Base-by-base conservation (phyloP, 2,329 filamentous ascomycete species). In the Dactylellina cionopaga region DNA sequence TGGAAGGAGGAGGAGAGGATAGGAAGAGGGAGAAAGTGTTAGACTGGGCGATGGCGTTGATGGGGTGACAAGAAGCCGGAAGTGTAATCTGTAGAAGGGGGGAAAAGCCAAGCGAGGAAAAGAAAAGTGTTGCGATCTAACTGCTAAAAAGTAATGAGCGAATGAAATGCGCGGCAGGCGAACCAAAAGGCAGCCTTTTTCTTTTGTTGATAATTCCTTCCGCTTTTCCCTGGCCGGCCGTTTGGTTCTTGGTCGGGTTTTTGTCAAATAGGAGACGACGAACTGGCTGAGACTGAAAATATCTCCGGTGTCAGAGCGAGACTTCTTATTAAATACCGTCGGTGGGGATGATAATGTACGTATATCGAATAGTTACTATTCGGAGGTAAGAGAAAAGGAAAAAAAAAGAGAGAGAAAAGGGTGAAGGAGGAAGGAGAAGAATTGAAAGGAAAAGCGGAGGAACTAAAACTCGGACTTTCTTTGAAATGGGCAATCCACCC, bases 21-120 rank as follows among this genome's bases (percentile, higher is more conserved):
- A 75, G 65, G 52, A 37, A 55, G 68, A 56, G 52, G 60, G 62
- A 54, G 72, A 62, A 66, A 74, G 64, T 62, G 75, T 70, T 37
- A 44, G 74, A 64, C 51, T 29, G 60, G 22, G 49, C 60, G 62
- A 58, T 65, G 62, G 73, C 66, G 68, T 71, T 74, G 76, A 66
- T 72, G 73, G 65, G 54, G 35, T 35, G 47, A 52, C 25, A 68
- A 49, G 65, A 51, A 62, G 43, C 44, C 44, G 39, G 56, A 64
- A 44, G 41, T 63, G 51, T 59, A 41, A 41, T 56, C 25, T 65
- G 52, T 31, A 41, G 64, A 59, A 69, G 64, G 55, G 54, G 64
- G n/a, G 56, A 31, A 59, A 39, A 41, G 31, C 29, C 41, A 66
- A 59, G 64, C 54, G 56, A 62, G 47, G 56, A 29, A 62, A 47